A percentile compares a stretch with the other conserved stretches of the same genome.
These are phyloP conservation scores for Viridothelium virens DNA, from an alignment of 495 filamentous ascomycete species.

Conservation along the genomic window DNA sequence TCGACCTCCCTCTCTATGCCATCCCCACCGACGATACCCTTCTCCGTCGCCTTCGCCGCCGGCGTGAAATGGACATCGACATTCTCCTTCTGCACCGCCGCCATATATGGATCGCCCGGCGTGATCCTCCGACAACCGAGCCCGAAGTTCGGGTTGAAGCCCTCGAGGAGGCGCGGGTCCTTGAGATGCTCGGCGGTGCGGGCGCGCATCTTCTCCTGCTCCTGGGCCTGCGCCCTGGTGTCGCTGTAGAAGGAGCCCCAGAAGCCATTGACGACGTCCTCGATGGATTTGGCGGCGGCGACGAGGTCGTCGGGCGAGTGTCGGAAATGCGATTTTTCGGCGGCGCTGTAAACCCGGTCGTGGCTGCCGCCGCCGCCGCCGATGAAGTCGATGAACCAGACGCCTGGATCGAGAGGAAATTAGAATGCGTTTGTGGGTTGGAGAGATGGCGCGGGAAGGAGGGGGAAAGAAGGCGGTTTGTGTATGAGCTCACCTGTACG, in stretches of 20 bases:
- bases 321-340: constrained; percentile 32
- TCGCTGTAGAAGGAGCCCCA: constrained; percentile 35
- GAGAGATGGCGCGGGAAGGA: not conserved
- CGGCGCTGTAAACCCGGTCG: constrained; percentile 30
- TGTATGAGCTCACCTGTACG: constrained; percentile 20
- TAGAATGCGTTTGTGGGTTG: not conserved
- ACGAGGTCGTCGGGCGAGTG: constrained; percentile 31
- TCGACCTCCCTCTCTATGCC: constrained; percentile 32
- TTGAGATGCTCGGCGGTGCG: constrained; percentile 39
- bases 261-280: constrained; percentile 36
- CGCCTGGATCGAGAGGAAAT: constrained; percentile 14
- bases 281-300: constrained; percentile 36
- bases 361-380: constrained; percentile 26
- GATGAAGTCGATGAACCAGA: constrained; percentile 35
- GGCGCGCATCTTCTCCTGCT: constrained; percentile 28
- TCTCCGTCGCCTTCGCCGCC: constrained; percentile 28
- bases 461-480: not conserved
- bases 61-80: constrained; percentile 35
- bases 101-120: constrained; percentile 36
- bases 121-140: constrained; percentile 34
- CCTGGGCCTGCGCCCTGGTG: constrained; percentile 29
- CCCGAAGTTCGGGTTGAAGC: constrained; percentile 34
- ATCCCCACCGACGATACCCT: constrained; percentile 32
- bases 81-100: constrained; percentile 33
- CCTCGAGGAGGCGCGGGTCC: constrained; percentile 36